Base-by-base conservation (phyloP, 108 stramenopile species). In the Aureococcus anophagefferens region DNA sequence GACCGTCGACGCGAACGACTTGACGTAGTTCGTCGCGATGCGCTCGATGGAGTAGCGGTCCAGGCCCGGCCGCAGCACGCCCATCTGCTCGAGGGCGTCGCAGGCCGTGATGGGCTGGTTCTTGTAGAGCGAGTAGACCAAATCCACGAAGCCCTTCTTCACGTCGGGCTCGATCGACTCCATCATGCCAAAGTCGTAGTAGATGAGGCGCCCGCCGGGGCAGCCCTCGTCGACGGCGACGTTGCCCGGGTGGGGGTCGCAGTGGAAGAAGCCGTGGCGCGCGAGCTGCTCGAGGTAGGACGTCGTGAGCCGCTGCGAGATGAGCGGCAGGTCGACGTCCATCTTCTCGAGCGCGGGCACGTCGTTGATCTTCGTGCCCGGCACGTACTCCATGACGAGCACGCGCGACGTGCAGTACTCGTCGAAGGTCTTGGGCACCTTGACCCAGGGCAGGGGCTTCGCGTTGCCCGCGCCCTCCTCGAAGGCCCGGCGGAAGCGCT, bases 171-270 rank as follows among this genome's bases (percentile, higher is more conserved):
- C 89, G 70, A 97, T 90, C 63, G 87, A 88, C 79, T 98, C 95
- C 97, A 98, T 98, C 97, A 98, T 98, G 30, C 94, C 96, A 82
- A 96, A 98, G 77, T 98, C 97, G 71, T 96, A 98, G 81, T 94
- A 98, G 14, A 98, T 94, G 21, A 98, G 62, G 16, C 86, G 34
- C 66, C 87, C 82, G 14, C 93, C 93, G 65, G 85, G 76, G 14
- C 79, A 76, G 21, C 78, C 82, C 74, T 79, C 84, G 81, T 96
- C 90, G 35, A 92, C 90, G 31, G 95, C 89, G 64, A 96, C 82
- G 76, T 95, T 95, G 46, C 94, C 93, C 64, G 81, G 80, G 76
- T 84, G 81, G 5, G 82, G 82, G 75, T 83, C 82, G 71, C 80
- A 83, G 67, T 83, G 84, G 77, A 97, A 97, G 75, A 94, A 97